These are phyloP conservation scores for Podaxis rugospora DNA, from an alignment of 768 basidiomycete genomes.

Conservation along the genomic window DNA sequence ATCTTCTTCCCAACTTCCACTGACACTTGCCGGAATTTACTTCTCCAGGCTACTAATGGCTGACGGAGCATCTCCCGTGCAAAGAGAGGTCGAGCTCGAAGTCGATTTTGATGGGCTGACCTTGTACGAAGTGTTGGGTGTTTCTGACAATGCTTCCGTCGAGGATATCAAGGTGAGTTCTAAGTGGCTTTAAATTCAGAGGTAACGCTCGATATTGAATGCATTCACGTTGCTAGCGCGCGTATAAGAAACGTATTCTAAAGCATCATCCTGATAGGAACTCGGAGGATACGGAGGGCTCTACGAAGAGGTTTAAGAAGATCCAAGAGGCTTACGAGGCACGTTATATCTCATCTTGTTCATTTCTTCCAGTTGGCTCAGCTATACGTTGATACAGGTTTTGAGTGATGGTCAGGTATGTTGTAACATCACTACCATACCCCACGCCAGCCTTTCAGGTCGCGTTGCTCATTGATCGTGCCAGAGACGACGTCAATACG, in stretches of 20 bases:
- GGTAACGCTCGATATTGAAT: not conserved
- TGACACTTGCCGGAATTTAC: not conserved
- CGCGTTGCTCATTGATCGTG: not conserved
- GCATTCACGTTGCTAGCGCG: slow-evolving; percentile 32
- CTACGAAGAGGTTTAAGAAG: slow-evolving; percentile 63
- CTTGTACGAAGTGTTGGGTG: slow-evolving; percentile 16
- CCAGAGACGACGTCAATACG: slow-evolving; percentile 5
- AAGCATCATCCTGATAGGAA: slow-evolving; percentile 73
- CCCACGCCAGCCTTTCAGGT: not conserved
- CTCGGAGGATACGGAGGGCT: slow-evolving; percentile 56
- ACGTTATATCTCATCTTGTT: too few species aligned
- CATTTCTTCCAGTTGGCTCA: not conserved
- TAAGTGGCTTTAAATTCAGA: not conserved
- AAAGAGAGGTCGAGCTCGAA: not conserved
- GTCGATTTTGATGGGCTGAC: slow-evolving; percentile 17
- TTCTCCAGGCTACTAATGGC: not conserved
- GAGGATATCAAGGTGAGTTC: slow-evolving; percentile 18
- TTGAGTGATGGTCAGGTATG: not conserved
- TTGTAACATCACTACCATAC: not conserved
- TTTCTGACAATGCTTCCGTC: slow-evolving; percentile 14
- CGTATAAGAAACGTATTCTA: slow-evolving; percentile 62
- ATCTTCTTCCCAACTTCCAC: not conserved
- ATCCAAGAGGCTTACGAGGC: slow-evolving; percentile 80
- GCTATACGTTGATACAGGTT: not conserved
- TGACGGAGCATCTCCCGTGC: not conserved